Conservation (phyloP, 192 early-diverging fungal species). For the Funneliformis geosporum region DNA sequence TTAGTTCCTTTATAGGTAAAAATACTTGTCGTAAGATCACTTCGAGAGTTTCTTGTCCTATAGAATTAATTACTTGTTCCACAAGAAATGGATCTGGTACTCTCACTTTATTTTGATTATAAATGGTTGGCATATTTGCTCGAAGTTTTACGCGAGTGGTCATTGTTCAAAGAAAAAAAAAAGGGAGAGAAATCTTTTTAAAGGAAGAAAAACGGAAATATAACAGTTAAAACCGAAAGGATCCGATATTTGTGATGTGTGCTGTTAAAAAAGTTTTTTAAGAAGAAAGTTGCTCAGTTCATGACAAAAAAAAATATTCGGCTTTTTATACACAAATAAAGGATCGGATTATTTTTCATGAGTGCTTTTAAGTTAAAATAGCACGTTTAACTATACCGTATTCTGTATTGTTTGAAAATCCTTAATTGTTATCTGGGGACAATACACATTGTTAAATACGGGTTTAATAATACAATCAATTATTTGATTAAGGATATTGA, state of each 20-base stretch:
- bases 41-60: not conserved
- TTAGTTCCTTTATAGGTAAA: not conserved
- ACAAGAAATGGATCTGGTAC: not conserved
- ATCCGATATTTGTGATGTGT: no score
- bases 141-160: not conserved
- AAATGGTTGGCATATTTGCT: not conserved
- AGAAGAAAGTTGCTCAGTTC: no score
- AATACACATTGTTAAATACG: no score
- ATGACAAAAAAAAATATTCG: not conserved
- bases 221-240: no score
- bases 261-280: no score
- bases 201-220: no score
- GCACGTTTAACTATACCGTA: not conserved
- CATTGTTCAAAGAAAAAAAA: not conserved
- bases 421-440: no score
- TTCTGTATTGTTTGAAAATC: not conserved
- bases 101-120: not conserved
- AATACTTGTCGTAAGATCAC: not conserved
- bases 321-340: not conserved
- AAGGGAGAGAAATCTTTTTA: no score
- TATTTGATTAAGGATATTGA: not conserved
- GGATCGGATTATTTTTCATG: not conserved
- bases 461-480: not conserved
- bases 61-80: conserved; percentile 2
- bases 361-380: not conserved